Evolutionary conservation across 805 yeast species (phyloP).

Genomic region (Nadsonia fulvescens): DNA sequence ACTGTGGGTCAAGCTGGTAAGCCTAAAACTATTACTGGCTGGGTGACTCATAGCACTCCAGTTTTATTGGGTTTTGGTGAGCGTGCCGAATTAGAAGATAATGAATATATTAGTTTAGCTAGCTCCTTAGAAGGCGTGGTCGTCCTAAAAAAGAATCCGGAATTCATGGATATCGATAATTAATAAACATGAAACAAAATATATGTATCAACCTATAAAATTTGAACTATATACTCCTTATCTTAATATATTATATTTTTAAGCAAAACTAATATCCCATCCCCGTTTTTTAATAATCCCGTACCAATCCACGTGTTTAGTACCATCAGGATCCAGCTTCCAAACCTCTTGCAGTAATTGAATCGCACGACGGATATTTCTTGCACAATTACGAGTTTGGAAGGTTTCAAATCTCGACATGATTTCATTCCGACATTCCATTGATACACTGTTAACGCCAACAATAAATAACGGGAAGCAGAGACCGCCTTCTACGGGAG

Average conservation of each 20-base stretch:
- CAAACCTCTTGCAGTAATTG: constrained; percentile 24
- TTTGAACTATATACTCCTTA: neutral
- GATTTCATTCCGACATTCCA: constrained; percentile 36
- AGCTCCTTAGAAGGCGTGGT: constrained; percentile 84
- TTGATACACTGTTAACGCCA: constrained; percentile 45
- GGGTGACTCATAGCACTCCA: constrained; percentile 98
- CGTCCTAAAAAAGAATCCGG: constrained; percentile 80
- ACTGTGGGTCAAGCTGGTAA: constrained; percentile 98
- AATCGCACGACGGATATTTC: constrained; percentile 33
- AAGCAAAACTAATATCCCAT: constrained; percentile 70
- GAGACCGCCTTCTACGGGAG: constrained; percentile 51
- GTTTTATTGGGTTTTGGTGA: constrained; percentile 87
- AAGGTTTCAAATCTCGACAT: constrained; percentile 33
- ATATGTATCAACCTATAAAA: no score
- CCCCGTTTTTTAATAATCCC: constrained; percentile 44
- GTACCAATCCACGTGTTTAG: constrained; percentile 55
- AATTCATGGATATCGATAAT: constrained; percentile 18
- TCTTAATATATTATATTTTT: no score
- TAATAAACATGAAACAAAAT: constrained; percentile 2
- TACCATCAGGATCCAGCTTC: constrained; percentile 31
- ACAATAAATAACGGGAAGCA: constrained; percentile 68
- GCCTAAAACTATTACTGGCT: constrained; percentile 96
- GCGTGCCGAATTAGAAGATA: constrained; percentile 90
- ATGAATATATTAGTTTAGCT: constrained; percentile 72
- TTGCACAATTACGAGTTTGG: constrained; percentile 46